Evolutionary conservation across 345 rosid species (phyloP).

Genomic region (Rhizophora mangle): DNA sequence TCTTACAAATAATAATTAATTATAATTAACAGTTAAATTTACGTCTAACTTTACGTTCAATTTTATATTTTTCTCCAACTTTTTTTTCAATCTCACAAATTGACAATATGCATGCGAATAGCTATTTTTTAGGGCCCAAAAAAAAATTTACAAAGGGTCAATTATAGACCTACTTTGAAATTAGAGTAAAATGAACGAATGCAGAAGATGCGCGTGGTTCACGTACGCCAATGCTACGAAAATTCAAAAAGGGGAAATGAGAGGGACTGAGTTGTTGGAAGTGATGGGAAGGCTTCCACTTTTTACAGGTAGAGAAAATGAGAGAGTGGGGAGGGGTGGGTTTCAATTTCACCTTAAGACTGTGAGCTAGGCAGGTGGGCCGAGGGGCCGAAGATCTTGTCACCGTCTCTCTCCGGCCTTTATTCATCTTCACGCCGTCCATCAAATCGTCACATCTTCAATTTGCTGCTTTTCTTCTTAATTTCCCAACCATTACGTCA

Average conservation of each 20-base stretch:
- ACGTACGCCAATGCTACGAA: conserved; percentile 4
- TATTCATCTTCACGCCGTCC: conserved; percentile 16
- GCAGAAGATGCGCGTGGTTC: neutral
- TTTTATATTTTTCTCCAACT: no score
- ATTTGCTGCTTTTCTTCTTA: neutral
- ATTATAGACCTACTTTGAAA: conserved; percentile 14
- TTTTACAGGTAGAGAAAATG: conserved; percentile 4
- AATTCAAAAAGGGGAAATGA: conserved; percentile 5
- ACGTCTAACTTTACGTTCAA: no score
- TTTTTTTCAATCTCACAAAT: no score
- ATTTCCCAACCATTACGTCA: neutral
- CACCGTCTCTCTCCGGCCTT: conserved; percentile 18
- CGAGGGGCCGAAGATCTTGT: conserved; percentile 10
- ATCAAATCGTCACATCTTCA: conserved; percentile 26
- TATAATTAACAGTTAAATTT: no score
- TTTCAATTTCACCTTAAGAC: neutral
- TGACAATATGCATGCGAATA: no score
- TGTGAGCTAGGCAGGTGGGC: no score
- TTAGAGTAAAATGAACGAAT: neutral
- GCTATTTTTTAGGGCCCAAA: no score
- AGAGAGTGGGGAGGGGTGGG: neutral
- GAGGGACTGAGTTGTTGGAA: conserved; percentile 6
- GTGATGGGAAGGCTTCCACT: conserved; percentile 40
- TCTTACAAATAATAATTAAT: no score
- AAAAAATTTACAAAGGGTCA: neutral